A percentile compares a stretch with the other conserved stretches of the same genome.
Conservation (phyloP, 208 protist species). For the Angomonas ambiguus region DNA sequence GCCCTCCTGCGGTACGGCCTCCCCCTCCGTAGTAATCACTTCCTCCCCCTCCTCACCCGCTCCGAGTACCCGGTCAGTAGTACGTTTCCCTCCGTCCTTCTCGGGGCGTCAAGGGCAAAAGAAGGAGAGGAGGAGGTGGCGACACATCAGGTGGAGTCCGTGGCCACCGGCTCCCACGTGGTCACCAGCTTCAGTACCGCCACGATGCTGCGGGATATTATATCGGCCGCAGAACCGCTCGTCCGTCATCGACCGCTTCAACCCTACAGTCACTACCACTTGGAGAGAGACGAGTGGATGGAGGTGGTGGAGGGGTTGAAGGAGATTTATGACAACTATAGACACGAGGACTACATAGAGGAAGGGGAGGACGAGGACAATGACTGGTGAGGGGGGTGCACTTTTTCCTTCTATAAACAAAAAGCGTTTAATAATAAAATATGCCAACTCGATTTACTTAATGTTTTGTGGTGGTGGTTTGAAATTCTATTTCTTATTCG, state of each 20-base stretch:
- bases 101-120: neutral
- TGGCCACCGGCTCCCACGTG: slow-evolving; percentile 64
- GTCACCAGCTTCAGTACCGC: slow-evolving; percentile 64
- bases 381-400: slow-evolving; percentile 11
- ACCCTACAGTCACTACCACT: slow-evolving; percentile 43
- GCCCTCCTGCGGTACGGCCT: slow-evolving; percentile 76
- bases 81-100: slow-evolving; percentile 59
- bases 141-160: slow-evolving; percentile 6
- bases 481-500: too few relatives aligned
- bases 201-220: slow-evolving; percentile 42
- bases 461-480: too few relatives aligned
- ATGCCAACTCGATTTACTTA: too few relatives aligned
- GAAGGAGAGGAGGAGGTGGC: neutral
- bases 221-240: slow-evolving; percentile 27
- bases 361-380: slow-evolving; percentile 19
- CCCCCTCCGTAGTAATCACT: slow-evolving; percentile 53
- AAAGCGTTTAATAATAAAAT: too few relatives aligned
- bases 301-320: slow-evolving; percentile 62
- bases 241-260: slow-evolving; percentile 34
- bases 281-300: slow-evolving; percentile 75
- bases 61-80: slow-evolving; percentile 61
- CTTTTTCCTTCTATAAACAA: too few relatives aligned
- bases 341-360: slow-evolving; percentile 40
- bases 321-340: slow-evolving; percentile 68
- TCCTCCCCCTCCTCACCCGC: slow-evolving; percentile 53